phyloP scores from a whole-genome alignment of 169 alveolate species.

The Cryptosporidium ubiquitum region DNA sequence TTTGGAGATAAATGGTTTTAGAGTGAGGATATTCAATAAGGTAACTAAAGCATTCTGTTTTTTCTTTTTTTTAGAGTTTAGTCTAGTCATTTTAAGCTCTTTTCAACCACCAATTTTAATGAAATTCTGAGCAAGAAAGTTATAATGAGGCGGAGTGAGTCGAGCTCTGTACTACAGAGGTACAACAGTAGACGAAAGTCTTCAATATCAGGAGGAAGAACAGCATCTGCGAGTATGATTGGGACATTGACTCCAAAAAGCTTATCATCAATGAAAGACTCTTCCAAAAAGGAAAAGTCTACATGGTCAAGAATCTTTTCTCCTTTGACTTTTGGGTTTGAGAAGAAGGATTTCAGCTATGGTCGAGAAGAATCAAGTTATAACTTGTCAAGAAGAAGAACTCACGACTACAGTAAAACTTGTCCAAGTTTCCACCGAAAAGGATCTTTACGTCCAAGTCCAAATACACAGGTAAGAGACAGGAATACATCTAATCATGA shows the following conservation, averaged over 20 bases:
- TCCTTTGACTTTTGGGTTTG: conserved; percentile 4
- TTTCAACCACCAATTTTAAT: not conserved
- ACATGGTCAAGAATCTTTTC: conserved; percentile 63
- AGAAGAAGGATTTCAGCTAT: not conserved
- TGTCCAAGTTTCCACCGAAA: conserved; percentile 52
- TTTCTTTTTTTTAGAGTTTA: not conserved
- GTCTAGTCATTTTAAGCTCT: not conserved
- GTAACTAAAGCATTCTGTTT: not conserved
- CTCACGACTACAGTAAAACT: conserved; percentile 24
- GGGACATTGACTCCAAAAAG: conserved; percentile 31
- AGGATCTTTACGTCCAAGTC: conserved; percentile 50
- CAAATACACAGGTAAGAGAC: conserved; percentile 16
- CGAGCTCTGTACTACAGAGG: conserved; percentile 31
- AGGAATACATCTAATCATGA: not conserved
- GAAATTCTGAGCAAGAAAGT: not conserved
- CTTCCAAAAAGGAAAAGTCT: conserved; percentile 18
- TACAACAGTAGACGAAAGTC: conserved; percentile 24
- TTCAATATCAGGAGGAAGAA: conserved; percentile 53
- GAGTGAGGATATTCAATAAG: not conserved
- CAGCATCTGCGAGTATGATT: conserved; percentile 57
- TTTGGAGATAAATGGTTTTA: not conserved
- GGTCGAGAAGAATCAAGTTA: conserved; percentile 16
- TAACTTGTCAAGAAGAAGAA: conserved; percentile 41
- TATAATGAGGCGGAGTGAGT: conserved; percentile 57
- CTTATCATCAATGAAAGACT: conserved; percentile 7